Percentiles rank a stretch among this genome's conserved stretches.
Evolutionary conservation across 345 rosid genomes (phyloP).

Genomic region (Eucalyptus leucophloia): DNA sequence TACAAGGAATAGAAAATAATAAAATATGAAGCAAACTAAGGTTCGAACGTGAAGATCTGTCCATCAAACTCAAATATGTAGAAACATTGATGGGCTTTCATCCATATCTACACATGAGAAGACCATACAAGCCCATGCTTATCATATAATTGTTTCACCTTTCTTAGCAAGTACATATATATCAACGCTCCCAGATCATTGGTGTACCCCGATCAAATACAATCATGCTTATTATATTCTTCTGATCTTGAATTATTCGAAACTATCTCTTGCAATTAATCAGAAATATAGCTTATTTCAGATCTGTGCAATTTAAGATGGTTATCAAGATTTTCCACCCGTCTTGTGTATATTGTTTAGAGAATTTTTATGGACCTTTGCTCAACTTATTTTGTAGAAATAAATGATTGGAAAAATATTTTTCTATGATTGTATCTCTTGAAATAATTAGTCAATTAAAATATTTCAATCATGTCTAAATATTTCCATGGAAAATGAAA

Average conservation of each 20-base stretch:
- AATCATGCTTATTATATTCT: not conserved
- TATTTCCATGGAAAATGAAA: not conserved
- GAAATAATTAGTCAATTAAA: not conserved
- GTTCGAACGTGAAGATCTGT: not conserved
- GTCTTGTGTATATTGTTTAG: not conserved
- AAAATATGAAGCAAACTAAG: not conserved
- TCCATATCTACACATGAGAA: not conserved
- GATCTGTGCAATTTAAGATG: not conserved
- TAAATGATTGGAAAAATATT: not conserved
- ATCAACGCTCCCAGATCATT: not conserved
- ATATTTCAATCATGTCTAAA: not conserved
- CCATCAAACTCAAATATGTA: not conserved
- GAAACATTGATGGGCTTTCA: not conserved
- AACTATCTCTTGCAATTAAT: not conserved
- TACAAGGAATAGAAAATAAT: not conserved
- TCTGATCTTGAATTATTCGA: not conserved
- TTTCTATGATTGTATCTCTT: not conserved
- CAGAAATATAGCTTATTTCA: not conserved
- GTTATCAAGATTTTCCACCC: not conserved
- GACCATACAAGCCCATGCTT: not conserved
- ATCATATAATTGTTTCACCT: not conserved
- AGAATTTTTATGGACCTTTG: not conserved
- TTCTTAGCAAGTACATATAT: not conserved
- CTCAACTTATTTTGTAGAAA: not conserved
- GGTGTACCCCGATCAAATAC: not conserved